phyloP scores from a whole-genome alignment of 2,329 filamentous ascomycete genomes.

The Lasiodiplodia gonubiensis region DNA sequence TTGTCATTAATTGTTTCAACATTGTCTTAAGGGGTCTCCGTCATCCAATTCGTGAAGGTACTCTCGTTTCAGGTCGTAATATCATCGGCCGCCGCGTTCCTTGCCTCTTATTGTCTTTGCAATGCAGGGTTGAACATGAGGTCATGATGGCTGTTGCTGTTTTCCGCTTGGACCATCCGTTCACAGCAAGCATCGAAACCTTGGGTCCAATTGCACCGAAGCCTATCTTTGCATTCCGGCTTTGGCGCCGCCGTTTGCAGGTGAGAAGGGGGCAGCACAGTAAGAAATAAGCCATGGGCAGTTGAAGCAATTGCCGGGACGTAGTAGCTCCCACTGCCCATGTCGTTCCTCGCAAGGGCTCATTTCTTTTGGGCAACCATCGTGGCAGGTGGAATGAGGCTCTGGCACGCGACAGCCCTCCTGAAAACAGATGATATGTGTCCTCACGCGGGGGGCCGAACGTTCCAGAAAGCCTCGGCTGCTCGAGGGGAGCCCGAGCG shows the following conservation, averaged over 20 bases:
- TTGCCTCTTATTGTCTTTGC: not conserved
- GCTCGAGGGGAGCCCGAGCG: constrained; percentile 12
- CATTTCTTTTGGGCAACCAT: no score
- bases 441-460: constrained; percentile 14
- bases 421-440: constrained; percentile 22
- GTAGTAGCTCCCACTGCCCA: no score
- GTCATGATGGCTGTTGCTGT: constrained; percentile 1
- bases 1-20: constrained; percentile 23
- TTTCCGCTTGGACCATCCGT: not conserved
- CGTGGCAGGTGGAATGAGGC: constrained; percentile 4
- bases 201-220: not conserved
- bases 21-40: constrained; percentile 17
- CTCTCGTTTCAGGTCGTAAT: constrained; percentile 18
- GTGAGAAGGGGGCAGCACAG: constrained; percentile 6
- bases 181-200: not conserved
- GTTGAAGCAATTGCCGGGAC: no score
- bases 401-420: constrained; percentile 6
- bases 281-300: no score
- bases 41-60: constrained; percentile 19
- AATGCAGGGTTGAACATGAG: not conserved
- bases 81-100: constrained; percentile 12
- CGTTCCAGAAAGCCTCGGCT: constrained; percentile 14
- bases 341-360: no score
- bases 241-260: not conserved
- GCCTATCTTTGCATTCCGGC: not conserved